phyloP scores from a whole-genome alignment of 2,329 filamentous ascomycete species.

The Stachybotrys chartarum region DNA sequence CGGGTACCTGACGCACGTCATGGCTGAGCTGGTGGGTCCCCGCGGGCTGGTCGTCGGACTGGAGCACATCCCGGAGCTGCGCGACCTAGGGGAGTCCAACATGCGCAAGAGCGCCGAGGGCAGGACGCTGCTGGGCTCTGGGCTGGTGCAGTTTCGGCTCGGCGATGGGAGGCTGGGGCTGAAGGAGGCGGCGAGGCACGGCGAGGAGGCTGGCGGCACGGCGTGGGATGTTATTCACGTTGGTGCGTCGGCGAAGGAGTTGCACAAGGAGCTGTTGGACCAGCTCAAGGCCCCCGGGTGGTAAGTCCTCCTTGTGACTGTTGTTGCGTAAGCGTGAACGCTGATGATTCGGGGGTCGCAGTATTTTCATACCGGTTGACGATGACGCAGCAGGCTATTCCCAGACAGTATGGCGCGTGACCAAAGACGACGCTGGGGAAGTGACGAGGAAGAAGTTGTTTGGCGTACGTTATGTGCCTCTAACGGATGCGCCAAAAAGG shows the following conservation, averaged over 20 bases:
- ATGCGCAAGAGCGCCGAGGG: constrained; percentile 58
- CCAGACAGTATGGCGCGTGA: constrained; percentile 68
- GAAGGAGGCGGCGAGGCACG: constrained; percentile 33
- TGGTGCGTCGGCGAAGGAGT: constrained; percentile 70
- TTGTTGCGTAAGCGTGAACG: background rate
- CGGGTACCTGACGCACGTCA: constrained; percentile 80
- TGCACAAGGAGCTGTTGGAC: constrained; percentile 65
- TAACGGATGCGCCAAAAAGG: constrained; percentile 58
- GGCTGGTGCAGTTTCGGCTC: constrained; percentile 63
- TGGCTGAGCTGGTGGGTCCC: constrained; percentile 67
- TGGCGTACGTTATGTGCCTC: constrained; percentile 69
- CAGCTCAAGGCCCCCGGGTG: constrained; percentile 75
- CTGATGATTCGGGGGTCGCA: constrained; percentile 11
- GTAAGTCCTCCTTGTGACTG: constrained; percentile 22
- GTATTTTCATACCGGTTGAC: constrained; percentile 73
- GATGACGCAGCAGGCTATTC: constrained; percentile 34
- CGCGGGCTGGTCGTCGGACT: constrained; percentile 56
- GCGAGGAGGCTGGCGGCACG: constrained; percentile 37
- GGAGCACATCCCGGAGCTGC: constrained; percentile 63
- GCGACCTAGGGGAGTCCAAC: constrained; percentile 56
- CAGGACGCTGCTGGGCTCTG: constrained; percentile 49
- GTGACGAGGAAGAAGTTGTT: constrained; percentile 56
- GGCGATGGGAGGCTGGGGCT: constrained; percentile 69
- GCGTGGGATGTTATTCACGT: constrained; percentile 94
- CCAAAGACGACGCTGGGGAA: constrained; percentile 60